Evolutionary conservation across 2,329 filamentous ascomycete genomes (phyloP).

Genomic region (Diaporthe australafricana): DNA sequence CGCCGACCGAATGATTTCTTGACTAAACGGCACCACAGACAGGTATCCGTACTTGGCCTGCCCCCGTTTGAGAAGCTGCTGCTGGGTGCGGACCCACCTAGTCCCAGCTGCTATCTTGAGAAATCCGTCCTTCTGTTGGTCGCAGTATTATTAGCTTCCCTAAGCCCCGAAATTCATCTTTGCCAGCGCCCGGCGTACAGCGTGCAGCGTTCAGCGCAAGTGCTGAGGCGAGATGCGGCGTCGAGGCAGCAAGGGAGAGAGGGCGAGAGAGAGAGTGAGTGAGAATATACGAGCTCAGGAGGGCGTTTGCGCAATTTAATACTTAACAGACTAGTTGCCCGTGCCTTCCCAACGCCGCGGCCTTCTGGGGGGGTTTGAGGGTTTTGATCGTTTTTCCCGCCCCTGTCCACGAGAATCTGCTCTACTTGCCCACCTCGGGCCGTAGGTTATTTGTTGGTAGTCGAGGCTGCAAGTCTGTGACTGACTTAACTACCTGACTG

Average conservation of each 20-base stretch:
- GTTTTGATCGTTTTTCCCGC: neutral
- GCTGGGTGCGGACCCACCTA: conserved; percentile 28
- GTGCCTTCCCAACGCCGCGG: neutral
- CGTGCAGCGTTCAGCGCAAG: neutral
- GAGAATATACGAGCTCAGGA: too few relatives aligned
- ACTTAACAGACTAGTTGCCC: conserved; percentile 32
- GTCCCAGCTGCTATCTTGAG: conserved; percentile 33
- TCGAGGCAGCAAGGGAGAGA: neutral
- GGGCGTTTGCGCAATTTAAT: neutral
- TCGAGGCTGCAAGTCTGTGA: neutral
- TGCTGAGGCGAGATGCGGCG: neutral
- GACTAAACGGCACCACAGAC: neutral
- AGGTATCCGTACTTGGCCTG: conserved; percentile 11
- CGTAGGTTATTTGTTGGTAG: neutral
- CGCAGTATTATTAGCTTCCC: conserved; percentile 33
- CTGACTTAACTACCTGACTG: neutral
- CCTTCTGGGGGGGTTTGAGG: neutral
- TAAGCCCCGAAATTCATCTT: conserved; percentile 35
- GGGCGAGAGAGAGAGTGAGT: neutral
- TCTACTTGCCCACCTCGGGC: neutral
- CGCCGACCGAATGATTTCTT: conserved; percentile 4
- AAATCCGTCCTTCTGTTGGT: conserved; percentile 29
- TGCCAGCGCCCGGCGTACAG: conserved; percentile 8
- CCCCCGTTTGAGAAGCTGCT: conserved; percentile 4
- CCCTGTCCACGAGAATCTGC: neutral